phyloP scores from a whole-genome alignment of 2,329 filamentous ascomycete species.

The Penicillium paneum region DNA sequence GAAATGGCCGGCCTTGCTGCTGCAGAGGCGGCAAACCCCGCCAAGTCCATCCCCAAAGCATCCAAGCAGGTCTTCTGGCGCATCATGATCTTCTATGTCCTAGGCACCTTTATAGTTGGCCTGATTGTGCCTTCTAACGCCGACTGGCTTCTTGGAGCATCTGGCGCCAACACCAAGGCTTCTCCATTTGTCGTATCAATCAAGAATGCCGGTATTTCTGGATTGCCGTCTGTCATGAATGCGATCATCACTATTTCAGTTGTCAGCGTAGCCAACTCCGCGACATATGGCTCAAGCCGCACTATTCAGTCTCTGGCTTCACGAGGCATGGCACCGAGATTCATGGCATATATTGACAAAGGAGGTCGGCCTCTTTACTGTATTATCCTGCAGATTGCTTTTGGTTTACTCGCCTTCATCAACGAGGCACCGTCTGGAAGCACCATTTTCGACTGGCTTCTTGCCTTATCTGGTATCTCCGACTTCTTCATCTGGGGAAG shows the following conservation, averaged over 20 bases:
- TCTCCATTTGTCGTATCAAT: constrained; percentile 68
- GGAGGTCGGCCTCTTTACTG: constrained; percentile 45
- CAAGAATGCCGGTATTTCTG: constrained; percentile 57
- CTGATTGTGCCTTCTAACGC: constrained; percentile 45
- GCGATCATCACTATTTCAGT: constrained; percentile 62
- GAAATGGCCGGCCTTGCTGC: constrained; percentile 54
- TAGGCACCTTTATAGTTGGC: constrained; percentile 46
- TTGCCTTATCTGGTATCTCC: constrained; percentile 61
- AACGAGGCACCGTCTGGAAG: constrained; percentile 45
- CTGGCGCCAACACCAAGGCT: constrained; percentile 43
- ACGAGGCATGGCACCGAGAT: constrained; percentile 44
- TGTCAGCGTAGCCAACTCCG: constrained; percentile 58
- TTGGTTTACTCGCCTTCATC: constrained; percentile 44
- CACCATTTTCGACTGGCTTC: constrained; percentile 62
- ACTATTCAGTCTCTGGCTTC: constrained; percentile 55
- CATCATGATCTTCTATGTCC: constrained; percentile 50
- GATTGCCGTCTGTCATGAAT: constrained; percentile 65
- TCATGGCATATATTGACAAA: constrained; percentile 47
- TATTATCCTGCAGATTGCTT: constrained; percentile 39
- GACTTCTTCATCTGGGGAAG: constrained; percentile 65
- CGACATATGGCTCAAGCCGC: constrained; percentile 57
- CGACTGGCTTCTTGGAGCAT: constrained; percentile 40
- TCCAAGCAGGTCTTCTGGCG: constrained; percentile 53
- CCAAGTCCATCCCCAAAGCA: constrained; percentile 49
- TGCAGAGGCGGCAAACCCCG: constrained; percentile 52